Evolutionary conservation across 768 basidiomycete genomes (phyloP).

Genomic region (Cantharellus anzutake): DNA sequence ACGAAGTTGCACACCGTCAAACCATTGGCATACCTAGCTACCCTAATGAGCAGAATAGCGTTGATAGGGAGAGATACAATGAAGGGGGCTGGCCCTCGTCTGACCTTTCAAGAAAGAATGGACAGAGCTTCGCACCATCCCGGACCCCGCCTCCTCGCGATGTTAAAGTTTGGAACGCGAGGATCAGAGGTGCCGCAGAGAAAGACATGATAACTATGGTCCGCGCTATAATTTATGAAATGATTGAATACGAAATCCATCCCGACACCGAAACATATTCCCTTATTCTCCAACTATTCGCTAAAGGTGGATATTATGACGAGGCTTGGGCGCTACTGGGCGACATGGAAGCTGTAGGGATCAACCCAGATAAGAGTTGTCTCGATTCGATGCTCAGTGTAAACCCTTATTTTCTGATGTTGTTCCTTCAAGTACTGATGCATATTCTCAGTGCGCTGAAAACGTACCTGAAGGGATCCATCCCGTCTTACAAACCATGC

Average conservation of each 20-base stretch:
- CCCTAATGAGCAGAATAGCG: too few relatives aligned
- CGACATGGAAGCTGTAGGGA: constrained; percentile 37
- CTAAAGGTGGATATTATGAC: constrained; percentile 16
- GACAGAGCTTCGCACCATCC: too few relatives aligned
- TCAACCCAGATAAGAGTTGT: constrained; percentile 30
- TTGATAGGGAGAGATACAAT: too few relatives aligned
- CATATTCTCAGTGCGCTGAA: constrained; percentile 15
- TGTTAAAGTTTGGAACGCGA: too few relatives aligned
- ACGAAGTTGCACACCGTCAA: too few relatives aligned
- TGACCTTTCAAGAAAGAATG: too few relatives aligned
- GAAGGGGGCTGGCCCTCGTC: too few relatives aligned
- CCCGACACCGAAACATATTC: background rate
- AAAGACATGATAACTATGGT: too few relatives aligned
- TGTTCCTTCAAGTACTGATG: constrained; percentile 13
- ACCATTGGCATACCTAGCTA: too few relatives aligned
- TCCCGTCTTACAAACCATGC: constrained; percentile 36
- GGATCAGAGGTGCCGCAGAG: too few relatives aligned
- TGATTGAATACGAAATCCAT: background rate
- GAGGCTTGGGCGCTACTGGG: constrained; percentile 49
- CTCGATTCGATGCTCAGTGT: constrained; percentile 23
- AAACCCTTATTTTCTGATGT: background rate
- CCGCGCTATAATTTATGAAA: too few relatives aligned
- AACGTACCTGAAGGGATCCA: constrained; percentile 8
- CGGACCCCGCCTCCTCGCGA: too few relatives aligned
- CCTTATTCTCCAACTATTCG: background rate